A percentile compares a stretch with the other conserved stretches of the same genome.
Evolutionary conservation across 768 basidiomycete genomes (phyloP).

Genomic region (Psilocybe tampanensis): DNA sequence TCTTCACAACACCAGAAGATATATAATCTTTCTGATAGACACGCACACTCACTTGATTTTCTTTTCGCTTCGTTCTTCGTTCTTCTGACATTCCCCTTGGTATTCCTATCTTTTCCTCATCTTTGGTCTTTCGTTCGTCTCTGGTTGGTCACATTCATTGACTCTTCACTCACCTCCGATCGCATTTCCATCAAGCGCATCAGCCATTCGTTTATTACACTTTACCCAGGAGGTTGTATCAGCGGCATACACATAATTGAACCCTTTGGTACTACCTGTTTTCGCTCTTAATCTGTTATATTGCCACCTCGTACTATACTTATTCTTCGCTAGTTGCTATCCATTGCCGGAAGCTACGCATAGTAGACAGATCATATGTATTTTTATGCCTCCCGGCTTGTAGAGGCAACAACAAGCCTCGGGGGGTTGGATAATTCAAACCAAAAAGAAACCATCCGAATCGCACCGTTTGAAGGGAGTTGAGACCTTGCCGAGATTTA

Average conservation of each 20-base stretch:
- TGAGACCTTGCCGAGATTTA: not conserved
- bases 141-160: constrained; percentile 13
- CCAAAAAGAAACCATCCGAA: constrained; percentile 11
- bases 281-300: constrained; percentile 28
- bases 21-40: constrained; percentile 29
- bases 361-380: constrained; percentile 56
- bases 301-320: constrained; percentile 37
- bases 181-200: constrained; percentile 17
- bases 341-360: constrained; percentile 49
- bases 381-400: constrained; percentile 45
- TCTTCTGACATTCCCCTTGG: constrained; percentile 8
- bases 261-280: constrained; percentile 33
- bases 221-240: constrained; percentile 47
- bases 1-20: constrained; percentile 53
- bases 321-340: constrained; percentile 46
- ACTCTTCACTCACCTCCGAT: constrained; percentile 10
- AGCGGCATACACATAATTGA: constrained; percentile 38
- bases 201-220: constrained; percentile 30
- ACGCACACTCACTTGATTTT: constrained; percentile 22
- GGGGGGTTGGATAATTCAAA: constrained; percentile 20
- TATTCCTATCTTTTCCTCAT: constrained; percentile 22
- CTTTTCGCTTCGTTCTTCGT: constrained; percentile 16
- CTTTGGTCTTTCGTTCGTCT: constrained; percentile 22
- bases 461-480: not conserved
- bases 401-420: constrained; percentile 13